phyloP scores from a whole-genome alignment of 2,329 filamentous ascomycete species.

The Trichoderma cornu-damae region DNA sequence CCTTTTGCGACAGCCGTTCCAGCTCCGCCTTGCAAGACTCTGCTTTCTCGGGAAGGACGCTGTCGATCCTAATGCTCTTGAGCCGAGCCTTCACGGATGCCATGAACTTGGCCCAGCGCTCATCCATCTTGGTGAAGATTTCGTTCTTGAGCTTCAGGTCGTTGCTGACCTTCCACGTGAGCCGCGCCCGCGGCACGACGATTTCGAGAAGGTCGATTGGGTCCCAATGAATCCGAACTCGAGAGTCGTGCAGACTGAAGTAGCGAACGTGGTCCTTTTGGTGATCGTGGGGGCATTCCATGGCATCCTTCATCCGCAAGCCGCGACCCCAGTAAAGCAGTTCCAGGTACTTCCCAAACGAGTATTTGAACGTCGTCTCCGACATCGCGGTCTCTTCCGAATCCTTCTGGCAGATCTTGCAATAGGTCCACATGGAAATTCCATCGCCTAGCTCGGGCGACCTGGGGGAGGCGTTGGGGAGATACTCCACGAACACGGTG shows the following conservation, averaged over 20 bases:
- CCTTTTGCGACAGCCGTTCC: constrained; percentile 69
- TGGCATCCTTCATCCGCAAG: constrained; percentile 64
- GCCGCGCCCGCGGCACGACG: constrained; percentile 78
- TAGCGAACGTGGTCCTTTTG: constrained; percentile 89
- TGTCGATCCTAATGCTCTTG: constrained; percentile 85
- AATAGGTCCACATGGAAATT: constrained; percentile 97
- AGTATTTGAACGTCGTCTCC: constrained; percentile 93
- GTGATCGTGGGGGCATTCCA: constrained; percentile 80
- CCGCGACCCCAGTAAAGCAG: constrained; percentile 92
- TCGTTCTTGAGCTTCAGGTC: constrained; percentile 92
- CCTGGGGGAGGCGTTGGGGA: constrained; percentile 40
- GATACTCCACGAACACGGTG: constrained; percentile 74
- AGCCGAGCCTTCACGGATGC: constrained; percentile 76
- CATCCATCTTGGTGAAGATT: constrained; percentile 73
- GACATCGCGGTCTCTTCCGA: constrained; percentile 90
- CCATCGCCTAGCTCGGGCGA: constrained; percentile 48
- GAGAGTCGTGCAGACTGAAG: constrained; percentile 82
- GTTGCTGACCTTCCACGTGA: constrained; percentile 97
- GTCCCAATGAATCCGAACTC: constrained; percentile 87
- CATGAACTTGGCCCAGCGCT: constrained; percentile 82
- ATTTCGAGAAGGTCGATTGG: constrained; percentile 90
- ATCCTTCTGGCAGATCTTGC: constrained; percentile 85
- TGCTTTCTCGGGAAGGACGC: constrained; percentile 78
- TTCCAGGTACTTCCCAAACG: constrained; percentile 97
- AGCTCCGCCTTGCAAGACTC: constrained; percentile 79